Percentiles rank a stretch among this genome's conserved stretches.
phyloP scores from a whole-genome alignment of 768 basidiomycete genomes.

The Lactifluus subvellereus region DNA sequence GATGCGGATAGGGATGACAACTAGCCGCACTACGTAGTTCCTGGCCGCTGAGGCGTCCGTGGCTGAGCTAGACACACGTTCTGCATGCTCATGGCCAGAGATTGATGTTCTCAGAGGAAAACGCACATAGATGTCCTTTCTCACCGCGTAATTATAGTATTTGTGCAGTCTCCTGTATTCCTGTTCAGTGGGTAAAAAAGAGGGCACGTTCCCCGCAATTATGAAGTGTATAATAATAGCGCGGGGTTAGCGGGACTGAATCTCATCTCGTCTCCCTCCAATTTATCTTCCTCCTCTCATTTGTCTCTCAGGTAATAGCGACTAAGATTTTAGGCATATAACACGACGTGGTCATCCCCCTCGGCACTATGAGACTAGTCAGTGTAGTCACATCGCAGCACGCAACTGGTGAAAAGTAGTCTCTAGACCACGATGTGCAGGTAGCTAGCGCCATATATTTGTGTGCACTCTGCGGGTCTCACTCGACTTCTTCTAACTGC shows the following conservation, averaged over 20 bases:
- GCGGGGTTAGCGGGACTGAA: too few relatives aligned
- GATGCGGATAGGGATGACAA: conserved; percentile 10
- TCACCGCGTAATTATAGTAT: neutral
- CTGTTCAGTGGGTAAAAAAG: too few relatives aligned
- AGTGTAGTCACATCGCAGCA: neutral
- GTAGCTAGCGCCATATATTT: too few relatives aligned
- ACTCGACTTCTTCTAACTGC: too few relatives aligned
- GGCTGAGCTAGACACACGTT: neutral
- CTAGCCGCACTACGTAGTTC: neutral
- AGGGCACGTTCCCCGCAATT: too few relatives aligned
- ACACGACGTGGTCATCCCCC: neutral
- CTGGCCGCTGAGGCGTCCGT: neutral
- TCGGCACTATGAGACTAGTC: neutral
- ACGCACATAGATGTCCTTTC: neutral
- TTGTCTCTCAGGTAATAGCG: neutral
- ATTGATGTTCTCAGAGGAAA: neutral
- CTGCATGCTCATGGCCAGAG: neutral
- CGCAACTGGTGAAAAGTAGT: neutral
- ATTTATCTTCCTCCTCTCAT: too few relatives aligned
- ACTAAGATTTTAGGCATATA: neutral
- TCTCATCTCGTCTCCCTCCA: too few relatives aligned
- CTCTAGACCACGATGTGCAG: too few relatives aligned
- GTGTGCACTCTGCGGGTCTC: too few relatives aligned
- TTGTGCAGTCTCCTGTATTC: too few relatives aligned
- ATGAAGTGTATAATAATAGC: too few relatives aligned